Evolutionary conservation across 768 basidiomycete genomes (phyloP).

Genomic region (Gautieria morchelliformis): DNA sequence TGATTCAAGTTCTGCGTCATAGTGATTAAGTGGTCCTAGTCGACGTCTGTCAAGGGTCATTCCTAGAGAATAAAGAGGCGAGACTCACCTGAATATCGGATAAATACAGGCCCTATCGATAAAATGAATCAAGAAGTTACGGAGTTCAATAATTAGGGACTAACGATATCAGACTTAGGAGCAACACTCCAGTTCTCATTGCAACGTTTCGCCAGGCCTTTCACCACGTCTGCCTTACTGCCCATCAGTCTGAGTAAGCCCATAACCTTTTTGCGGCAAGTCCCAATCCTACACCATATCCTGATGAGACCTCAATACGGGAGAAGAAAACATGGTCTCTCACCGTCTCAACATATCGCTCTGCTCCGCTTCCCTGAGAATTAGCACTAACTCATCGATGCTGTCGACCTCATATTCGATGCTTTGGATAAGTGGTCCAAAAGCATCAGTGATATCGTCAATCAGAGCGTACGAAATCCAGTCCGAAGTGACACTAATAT

Average conservation of each 20-base stretch:
- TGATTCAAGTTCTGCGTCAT: slow-evolving; percentile 99
- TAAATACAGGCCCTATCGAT: slow-evolving; percentile 73
- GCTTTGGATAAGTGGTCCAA: slow-evolving; percentile 94
- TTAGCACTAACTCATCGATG: slow-evolving; percentile 95
- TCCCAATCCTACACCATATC: slow-evolving; percentile 61
- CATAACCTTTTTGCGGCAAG: slow-evolving; percentile 99
- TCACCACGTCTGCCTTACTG: slow-evolving; percentile 99
- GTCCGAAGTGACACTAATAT: slow-evolving; percentile 96
- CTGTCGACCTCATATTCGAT: slow-evolving; percentile 99
- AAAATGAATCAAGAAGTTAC: background rate
- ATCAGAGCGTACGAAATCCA: slow-evolving; percentile 99
- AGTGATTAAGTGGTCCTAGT: slow-evolving; percentile 90
- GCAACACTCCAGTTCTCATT: slow-evolving; percentile 99
- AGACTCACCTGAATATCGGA: slow-evolving; percentile 77
- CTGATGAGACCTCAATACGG: background rate
- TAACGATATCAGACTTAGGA: slow-evolving; percentile 91
- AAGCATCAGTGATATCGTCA: slow-evolving; percentile 99
- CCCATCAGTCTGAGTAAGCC: slow-evolving; percentile 94
- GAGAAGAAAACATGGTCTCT: slow-evolving; percentile 10
- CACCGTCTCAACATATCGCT: slow-evolving; percentile 89
- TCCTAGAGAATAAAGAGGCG: background rate
- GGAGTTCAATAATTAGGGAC: slow-evolving; percentile 15
- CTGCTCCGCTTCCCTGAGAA: slow-evolving; percentile 91
- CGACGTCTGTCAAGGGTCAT: background rate
- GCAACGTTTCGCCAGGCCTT: slow-evolving; percentile 94